Percentiles rank a stretch among this genome's conserved stretches.
phyloP scores from a whole-genome alignment of 106 monocot genomes.

The Posidonia australis region DNA sequence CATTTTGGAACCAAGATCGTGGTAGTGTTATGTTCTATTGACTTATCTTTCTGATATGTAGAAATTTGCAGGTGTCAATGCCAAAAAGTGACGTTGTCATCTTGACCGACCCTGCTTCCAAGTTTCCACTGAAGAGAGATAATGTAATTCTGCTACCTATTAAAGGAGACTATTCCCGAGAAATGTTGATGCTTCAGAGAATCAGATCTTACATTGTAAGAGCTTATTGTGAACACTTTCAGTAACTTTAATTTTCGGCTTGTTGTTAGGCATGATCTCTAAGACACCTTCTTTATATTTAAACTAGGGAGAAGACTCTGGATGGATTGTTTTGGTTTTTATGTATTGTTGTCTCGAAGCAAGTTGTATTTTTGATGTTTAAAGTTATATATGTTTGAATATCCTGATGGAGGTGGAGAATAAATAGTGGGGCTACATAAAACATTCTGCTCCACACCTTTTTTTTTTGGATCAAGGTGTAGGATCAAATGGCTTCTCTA shows the following conservation, averaged over 20 bases:
- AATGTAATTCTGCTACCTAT: conserved; percentile 45
- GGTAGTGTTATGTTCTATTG: conserved; percentile 14
- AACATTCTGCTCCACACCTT: too few species aligned
- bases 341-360: too few species aligned
- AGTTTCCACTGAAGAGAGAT: conserved; percentile 35
- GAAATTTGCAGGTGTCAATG: conserved; percentile 85
- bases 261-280: too few species aligned
- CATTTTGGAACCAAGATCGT: conserved; percentile 1
- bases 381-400: too few species aligned
- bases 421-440: too few species aligned
- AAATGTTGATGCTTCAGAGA: conserved; percentile 89
- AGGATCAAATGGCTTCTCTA: too few species aligned
- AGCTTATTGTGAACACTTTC: not conserved
- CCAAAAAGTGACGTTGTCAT: conserved; percentile 72
- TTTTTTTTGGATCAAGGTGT: too few species aligned
- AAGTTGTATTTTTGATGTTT: too few species aligned
- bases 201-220: conserved; percentile 94
- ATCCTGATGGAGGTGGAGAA: too few species aligned
- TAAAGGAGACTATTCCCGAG: conserved; percentile 81
- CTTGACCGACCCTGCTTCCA: conserved; percentile 68
- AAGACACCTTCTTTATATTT: too few species aligned
- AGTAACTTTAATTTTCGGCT: not conserved
- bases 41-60: conserved; percentile 63
- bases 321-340: too few species aligned
- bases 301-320: too few species aligned